Evolutionary conservation across 768 basidiomycete species (phyloP).

Genomic region (Tylopilus plumbeoviolaceoides): DNA sequence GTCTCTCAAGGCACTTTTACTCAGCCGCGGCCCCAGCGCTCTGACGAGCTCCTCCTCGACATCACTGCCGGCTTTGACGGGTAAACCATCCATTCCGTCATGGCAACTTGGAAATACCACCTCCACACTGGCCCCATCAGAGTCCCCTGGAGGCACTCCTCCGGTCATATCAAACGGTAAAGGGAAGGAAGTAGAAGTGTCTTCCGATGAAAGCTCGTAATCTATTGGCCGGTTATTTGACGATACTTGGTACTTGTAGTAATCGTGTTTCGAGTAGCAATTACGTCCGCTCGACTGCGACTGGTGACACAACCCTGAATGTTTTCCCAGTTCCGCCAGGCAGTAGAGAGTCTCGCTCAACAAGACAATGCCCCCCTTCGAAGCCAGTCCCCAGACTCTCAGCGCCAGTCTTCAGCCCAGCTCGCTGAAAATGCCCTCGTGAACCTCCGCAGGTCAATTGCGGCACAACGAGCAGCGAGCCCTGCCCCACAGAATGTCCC

Average conservation of each 20-base stretch:
- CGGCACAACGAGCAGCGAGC: constrained; percentile 46
- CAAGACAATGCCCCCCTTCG: constrained; percentile 32
- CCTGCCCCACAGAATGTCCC: constrained; percentile 26
- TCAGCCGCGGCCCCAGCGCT: constrained; percentile 60
- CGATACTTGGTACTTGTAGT: neutral
- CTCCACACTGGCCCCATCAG: constrained; percentile 18
- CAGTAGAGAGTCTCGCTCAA: constrained; percentile 66
- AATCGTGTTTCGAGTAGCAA: neutral
- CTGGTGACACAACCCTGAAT: constrained; percentile 33
- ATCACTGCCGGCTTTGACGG: constrained; percentile 47
- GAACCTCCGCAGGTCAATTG: constrained; percentile 62
- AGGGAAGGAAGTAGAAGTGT: constrained; percentile 50
- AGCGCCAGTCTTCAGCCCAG: constrained; percentile 42
- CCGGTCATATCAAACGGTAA: constrained; percentile 41
- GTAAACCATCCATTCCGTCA: constrained; percentile 75
- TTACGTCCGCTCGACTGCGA: neutral
- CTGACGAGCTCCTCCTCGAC: constrained; percentile 46
- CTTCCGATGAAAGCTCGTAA: constrained; percentile 17
- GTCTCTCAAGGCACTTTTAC: constrained; percentile 84
- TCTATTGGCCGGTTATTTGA: constrained; percentile 1
- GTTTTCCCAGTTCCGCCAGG: constrained; percentile 73
- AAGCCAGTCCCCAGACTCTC: constrained; percentile 36
- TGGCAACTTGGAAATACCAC: constrained; percentile 74
- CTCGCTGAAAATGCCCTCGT: constrained; percentile 58
- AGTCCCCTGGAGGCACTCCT: constrained; percentile 6